Conservation (phyloP, 2,329 filamentous ascomycete genomes). For the Trichoderma sp. region DNA sequence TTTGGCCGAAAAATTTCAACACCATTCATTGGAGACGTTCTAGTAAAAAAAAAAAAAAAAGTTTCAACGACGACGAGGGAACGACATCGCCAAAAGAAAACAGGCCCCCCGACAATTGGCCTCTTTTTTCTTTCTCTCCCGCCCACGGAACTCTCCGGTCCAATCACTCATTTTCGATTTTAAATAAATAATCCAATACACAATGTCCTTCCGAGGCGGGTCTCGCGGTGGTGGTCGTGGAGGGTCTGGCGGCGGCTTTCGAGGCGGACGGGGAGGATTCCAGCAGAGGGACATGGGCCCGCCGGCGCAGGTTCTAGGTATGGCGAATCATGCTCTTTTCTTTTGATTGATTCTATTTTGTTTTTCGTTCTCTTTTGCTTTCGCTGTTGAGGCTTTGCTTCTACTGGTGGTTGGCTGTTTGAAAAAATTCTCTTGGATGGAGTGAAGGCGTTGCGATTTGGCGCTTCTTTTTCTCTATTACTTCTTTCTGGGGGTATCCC, state of each 20-base stretch:
- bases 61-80: background rate
- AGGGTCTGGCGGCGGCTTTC: conserved; percentile 33
- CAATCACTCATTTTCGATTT: background rate
- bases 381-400: background rate
- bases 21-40: background rate
- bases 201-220: conserved; percentile 38
- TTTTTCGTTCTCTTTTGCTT: background rate
- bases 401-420: background rate
- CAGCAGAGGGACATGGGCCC: conserved; percentile 42
- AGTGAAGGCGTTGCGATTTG: background rate
- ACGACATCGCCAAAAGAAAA: background rate
- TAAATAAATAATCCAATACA: background rate
- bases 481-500: accelerated
- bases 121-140: background rate
- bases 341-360: background rate
- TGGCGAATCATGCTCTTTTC: background rate
- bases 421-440: background rate
- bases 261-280: conserved; percentile 40
- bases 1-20: conserved; percentile 21
- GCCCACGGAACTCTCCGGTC: background rate
- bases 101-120: conserved; percentile 6
- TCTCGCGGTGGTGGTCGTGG: conserved; percentile 32
- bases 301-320: conserved; percentile 39
- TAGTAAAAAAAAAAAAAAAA: conserved; percentile 17
- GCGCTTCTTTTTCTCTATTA: background rate